Base-by-base conservation (phyloP, 2,329 filamentous ascomycete species). In the Paraconiothyrium sp. region DNA sequence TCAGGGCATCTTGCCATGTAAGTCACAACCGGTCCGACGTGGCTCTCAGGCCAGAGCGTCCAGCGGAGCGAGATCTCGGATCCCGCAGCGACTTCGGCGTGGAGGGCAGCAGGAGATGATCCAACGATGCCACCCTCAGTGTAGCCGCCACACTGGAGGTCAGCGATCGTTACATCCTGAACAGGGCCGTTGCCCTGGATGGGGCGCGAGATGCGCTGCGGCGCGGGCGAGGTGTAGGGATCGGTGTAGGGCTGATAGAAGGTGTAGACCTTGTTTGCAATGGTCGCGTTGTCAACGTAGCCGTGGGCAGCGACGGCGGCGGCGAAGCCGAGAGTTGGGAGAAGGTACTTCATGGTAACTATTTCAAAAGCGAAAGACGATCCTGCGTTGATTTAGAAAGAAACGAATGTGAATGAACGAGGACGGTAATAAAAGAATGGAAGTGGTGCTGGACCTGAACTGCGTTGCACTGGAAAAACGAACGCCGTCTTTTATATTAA, bases 1-100 rank as follows among this genome's bases (percentile, higher is more conserved):
- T 84, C 82, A 0, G 85, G 84, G 72, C 87, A 89, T 37, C 80
- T 78, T 4, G 86, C 86, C 85, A 89, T 86, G 69, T 88, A 88
- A 0, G 86, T 88, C 59, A 88, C 78, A 1, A 84, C 73, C 0
- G 86, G 86, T 0, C 86, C 86, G 34, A 84, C 77, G 61, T 87
- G 85, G 61, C 72, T 77, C 0, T 81, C 78, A 0, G 81, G 81
- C 81, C 81, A 83, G 2, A 81, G 69, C 1, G 86, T 88, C 86
- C 87, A 89, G 58, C 78, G 77, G 3, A 89, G 79, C 10, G 81
- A 83, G 39, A 88, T 84, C 0, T 79, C 81, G 1, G 82, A 84
- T 2, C 87, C 86, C 3, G 86, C 85, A 5, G 82, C 79, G 4
- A 80, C 86, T 0, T 82, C 73, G 2, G 85, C 86, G 63, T 86